Evolutionary conservation across 495 filamentous ascomycete genomes (phyloP), one percentile per base, ranked within the genome.

Genomic region (Apiosordaria backusii): DNA sequence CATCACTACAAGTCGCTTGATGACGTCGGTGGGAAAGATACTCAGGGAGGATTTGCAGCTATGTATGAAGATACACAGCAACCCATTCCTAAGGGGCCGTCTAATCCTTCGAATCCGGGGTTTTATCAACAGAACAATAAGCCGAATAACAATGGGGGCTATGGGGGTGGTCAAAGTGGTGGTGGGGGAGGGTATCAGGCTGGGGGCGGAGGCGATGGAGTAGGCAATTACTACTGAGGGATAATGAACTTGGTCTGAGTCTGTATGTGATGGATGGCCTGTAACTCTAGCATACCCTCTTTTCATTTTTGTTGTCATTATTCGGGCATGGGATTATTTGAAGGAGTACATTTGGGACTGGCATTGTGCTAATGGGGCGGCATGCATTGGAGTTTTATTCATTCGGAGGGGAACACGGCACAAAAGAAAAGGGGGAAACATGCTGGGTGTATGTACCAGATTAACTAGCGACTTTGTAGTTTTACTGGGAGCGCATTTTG

Each of bases 1-100:
- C 66, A 75, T 54, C 74, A 78, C 57, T 77, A 77, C 70, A 75
- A 74, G 52, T 74, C 71, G 5, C 74, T 78, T 0, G 80, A 83
- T 40, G 80, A 82, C 57, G 67, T 82, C 0, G 79, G 78, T 1
- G 76, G 76, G 23, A 76, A 77, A 7, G 78, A 80, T 2, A 75
- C 62, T 50, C 76, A 76, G 21, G 70, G 70, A 22, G 75, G 76
- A 4, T 78, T 73, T 54, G 68, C 70, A 5, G 66, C 75, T 15
- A 79, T 79, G 1, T 82, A 82, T 58, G 80, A 82, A 59, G 80
- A 82, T 35, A 25, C 57, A 54, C 25, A 45, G 53, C 50, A 58
- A 24, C 65, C 29, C 5, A 66, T 69, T n/a, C 67, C 67, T 10
- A 69, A 57, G 60, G 67, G 67, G 1, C 67, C 67, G 13, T 54